Conservation (phyloP, 371 early-diverging fungal species). For the Entomophthora muscae region DNA sequence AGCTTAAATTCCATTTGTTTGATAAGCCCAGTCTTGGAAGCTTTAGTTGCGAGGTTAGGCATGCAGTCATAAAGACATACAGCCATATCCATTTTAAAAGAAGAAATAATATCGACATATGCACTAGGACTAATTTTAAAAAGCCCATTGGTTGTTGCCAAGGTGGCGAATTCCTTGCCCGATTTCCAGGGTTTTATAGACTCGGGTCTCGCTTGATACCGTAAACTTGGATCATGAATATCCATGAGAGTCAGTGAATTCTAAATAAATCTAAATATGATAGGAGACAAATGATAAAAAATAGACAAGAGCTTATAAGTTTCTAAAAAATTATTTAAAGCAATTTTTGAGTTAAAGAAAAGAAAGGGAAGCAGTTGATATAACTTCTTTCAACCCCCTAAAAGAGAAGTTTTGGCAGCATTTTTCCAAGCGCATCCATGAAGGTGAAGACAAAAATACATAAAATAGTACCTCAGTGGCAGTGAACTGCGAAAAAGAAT, state of each 20-base stretch:
- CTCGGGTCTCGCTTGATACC: neutral
- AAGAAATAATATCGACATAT: neutral
- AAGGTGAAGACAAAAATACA: neutral
- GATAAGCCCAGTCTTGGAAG: neutral
- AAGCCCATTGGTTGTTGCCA: neutral
- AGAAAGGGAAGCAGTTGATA: neutral
- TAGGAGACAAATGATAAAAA: too few species aligned
- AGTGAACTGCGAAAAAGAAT: neutral
- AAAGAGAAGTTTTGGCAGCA: too few species aligned
- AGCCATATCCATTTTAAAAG: neutral
- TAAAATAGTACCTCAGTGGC: neutral
- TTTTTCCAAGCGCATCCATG: too few species aligned
- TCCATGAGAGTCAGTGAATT: neutral
- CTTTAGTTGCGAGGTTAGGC: neutral
- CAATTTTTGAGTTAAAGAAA: neutral
- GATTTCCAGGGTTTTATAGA: neutral
- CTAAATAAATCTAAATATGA: too few species aligned
- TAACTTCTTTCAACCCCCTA: neutral
- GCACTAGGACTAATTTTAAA: neutral
- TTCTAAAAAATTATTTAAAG: neutral
- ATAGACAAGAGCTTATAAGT: neutral
- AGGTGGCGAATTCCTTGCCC: neutral
- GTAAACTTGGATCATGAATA: neutral
- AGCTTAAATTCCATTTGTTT: neutral
- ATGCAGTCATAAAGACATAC: neutral